Conservation (phyloP, 208 protist genomes). For the Crithidia sp. region DNA sequence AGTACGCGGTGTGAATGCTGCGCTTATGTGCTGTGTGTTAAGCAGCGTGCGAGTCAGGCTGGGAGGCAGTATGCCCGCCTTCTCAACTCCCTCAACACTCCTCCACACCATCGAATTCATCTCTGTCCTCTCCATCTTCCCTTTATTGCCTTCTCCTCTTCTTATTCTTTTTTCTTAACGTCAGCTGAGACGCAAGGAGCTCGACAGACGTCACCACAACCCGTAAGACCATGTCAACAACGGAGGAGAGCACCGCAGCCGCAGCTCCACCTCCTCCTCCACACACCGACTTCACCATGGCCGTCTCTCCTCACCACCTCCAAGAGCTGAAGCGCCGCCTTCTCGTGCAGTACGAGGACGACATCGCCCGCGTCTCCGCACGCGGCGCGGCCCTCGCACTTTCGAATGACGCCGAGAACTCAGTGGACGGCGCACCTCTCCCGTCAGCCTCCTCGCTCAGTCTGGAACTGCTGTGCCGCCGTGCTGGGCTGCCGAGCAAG, state of each 20-base stretch:
- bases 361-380: slow-evolving; percentile 10
- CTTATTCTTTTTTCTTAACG: neutral
- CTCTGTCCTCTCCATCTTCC: neutral
- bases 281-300: neutral
- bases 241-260: no score
- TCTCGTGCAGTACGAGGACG: slow-evolving; percentile 18
- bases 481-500: slow-evolving; percentile 18
- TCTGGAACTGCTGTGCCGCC: slow-evolving; percentile 56
- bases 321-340: slow-evolving; percentile 30
- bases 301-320: slow-evolving; percentile 10
- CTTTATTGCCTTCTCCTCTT: neutral
- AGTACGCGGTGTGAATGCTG: no score
- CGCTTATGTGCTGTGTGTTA: no score
- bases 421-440: neutral
- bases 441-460: slow-evolving; percentile 29
- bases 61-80: no score
- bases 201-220: no score
- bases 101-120: neutral
- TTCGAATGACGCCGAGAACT: neutral
- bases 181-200: no score
- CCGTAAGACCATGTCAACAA: no score
- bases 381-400: neutral
- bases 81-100: neutral
- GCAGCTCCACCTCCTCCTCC: no score
- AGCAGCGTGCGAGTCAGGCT: no score